Conservation (phyloP, 768 basidiomycete species). For the Tylopilus rubrobrunneus region DNA sequence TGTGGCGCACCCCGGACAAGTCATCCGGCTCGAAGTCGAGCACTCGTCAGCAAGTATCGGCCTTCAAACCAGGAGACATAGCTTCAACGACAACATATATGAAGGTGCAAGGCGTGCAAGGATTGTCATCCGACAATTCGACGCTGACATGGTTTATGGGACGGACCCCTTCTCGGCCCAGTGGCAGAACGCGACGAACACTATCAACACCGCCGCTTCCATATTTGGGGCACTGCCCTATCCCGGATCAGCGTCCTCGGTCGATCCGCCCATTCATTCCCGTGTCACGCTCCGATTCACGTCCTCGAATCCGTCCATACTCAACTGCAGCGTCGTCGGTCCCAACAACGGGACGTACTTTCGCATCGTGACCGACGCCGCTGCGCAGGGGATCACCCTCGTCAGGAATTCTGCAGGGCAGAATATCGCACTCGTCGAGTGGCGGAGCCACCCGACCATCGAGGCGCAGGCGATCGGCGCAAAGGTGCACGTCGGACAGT, state of each 20-base stretch:
- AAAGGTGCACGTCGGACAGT: conserved; percentile 48
- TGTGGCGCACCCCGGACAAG: too few relatives aligned
- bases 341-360: conserved; percentile 47
- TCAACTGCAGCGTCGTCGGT: conserved; percentile 54
- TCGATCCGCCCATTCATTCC: conserved; percentile 27
- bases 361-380: conserved; percentile 44
- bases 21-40: too few relatives aligned
- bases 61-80: conserved; percentile 11
- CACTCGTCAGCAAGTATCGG: background rate
- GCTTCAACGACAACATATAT: conserved; percentile 14
- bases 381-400: conserved; percentile 49
- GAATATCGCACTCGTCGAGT: conserved; percentile 54
- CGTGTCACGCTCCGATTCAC: conserved; percentile 48
- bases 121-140: background rate
- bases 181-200: conserved; percentile 14
- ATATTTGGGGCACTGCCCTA: conserved; percentile 64
- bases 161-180: conserved; percentile 27
- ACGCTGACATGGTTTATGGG: conserved; percentile 22
- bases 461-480: conserved; percentile 50
- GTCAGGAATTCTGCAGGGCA: conserved; percentile 46
- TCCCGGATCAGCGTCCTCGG: conserved; percentile 29
- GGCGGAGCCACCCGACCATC: conserved; percentile 45
- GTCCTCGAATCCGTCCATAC: conserved; percentile 45
- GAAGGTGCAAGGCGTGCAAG: background rate
- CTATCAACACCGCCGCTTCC: conserved; percentile 36